A percentile compares a stretch with the other conserved stretches of the same genome.
Evolutionary conservation across 169 alveolate genomes (phyloP).

Genomic region (Plasmodium knowlesi): DNA sequence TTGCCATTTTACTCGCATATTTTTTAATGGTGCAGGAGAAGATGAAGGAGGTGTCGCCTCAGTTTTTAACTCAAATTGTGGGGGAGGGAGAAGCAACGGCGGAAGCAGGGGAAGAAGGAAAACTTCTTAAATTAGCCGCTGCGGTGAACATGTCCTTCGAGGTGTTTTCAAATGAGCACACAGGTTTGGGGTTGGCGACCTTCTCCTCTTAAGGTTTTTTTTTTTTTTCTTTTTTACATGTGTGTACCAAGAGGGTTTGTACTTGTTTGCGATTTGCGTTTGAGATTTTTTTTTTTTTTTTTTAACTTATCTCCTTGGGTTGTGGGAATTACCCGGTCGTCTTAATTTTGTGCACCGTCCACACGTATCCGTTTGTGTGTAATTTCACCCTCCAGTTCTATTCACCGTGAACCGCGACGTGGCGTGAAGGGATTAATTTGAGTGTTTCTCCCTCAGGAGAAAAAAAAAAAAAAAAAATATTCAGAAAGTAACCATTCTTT

Average conservation of each 20-base stretch:
- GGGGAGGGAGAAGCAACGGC: background rate
- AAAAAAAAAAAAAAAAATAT: background rate
- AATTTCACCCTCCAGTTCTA: background rate
- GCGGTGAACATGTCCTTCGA: slow-evolving; percentile 16
- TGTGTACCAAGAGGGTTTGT: background rate
- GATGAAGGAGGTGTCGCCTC: background rate
- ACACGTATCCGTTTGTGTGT: background rate
- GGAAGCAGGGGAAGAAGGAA: background rate
- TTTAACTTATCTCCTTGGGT: background rate
- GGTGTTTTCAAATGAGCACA: slow-evolving; percentile 5
- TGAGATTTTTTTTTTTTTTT: background rate
- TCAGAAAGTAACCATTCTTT: background rate
- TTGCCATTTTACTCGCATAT: slow-evolving; percentile 5
- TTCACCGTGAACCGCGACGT: background rate
- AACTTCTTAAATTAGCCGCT: background rate
- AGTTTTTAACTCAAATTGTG: slow-evolving; percentile 28
- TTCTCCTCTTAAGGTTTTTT: background rate
- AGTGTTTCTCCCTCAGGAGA: background rate
- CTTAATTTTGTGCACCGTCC: background rate
- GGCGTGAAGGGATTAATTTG: background rate
- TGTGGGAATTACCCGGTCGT: background rate
- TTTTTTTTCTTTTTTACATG: background rate
- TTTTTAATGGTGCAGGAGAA: slow-evolving; percentile 33
- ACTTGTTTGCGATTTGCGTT: background rate
- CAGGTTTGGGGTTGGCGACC: background rate